These are phyloP conservation scores for Torrubiella hemipterigena DNA, from an alignment of 2,329 filamentous ascomycete genomes.

Conservation along the genomic window DNA sequence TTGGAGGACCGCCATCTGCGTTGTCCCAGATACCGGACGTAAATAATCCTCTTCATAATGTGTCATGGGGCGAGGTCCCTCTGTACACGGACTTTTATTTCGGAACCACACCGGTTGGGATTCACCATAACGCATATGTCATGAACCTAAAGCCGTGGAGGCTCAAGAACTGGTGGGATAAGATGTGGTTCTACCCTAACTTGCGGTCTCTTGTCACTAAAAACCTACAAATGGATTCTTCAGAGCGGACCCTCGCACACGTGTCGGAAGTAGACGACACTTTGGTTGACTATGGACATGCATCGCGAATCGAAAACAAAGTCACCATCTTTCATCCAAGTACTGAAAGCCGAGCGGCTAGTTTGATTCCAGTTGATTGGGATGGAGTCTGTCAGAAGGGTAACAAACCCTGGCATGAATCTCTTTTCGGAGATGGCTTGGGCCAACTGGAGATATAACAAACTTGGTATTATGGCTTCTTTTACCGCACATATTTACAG, in stretches of 20 bases:
- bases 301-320: slow-evolving; percentile 5
- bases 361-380: slow-evolving; percentile 16
- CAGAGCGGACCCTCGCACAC: no score
- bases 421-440: slow-evolving; percentile 19
- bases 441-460: slow-evolving; percentile 14
- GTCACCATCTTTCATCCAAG: slow-evolving; percentile 7
- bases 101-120: slow-evolving; percentile 20
- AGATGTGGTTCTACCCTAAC: slow-evolving; percentile 22
- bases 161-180: slow-evolving; percentile 21
- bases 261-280: no score
- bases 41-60: slow-evolving; percentile 8
- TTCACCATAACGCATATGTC: slow-evolving; percentile 25
- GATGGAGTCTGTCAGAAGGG: slow-evolving; percentile 21
- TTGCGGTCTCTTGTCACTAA: slow-evolving; percentile 19
- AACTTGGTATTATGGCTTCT: no score
- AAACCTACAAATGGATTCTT: no score
- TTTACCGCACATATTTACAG: not conserved
- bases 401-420: slow-evolving; percentile 17
- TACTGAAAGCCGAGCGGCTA: slow-evolving; percentile 7
- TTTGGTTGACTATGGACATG: slow-evolving; percentile 1
- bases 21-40: no score
- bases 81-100: slow-evolving; percentile 26
- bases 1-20: slow-evolving; percentile 15
- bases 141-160: slow-evolving; percentile 17
- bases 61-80: slow-evolving; percentile 18